phyloP scores from a whole-genome alignment of 768 basidiomycete species.

The Pleurotus sapidus region DNA sequence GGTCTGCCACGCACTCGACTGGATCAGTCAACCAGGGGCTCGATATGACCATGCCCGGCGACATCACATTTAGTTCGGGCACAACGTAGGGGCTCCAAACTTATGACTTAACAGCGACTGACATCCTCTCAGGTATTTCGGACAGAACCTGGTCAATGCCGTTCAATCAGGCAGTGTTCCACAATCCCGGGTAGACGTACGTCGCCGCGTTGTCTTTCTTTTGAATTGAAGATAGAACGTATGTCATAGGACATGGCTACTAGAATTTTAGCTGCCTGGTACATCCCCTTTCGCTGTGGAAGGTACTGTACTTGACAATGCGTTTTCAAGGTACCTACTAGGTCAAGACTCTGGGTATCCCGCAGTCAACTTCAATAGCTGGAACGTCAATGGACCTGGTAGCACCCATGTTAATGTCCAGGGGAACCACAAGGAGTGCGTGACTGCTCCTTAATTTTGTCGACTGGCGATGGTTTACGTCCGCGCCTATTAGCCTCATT shows the following conservation, averaged over 20 bases:
- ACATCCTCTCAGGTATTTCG: conserved; percentile 46
- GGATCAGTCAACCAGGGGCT: conserved; percentile 57
- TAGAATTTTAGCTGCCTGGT: conserved; percentile 69
- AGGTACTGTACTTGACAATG: not conserved
- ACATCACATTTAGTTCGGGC: conserved; percentile 42
- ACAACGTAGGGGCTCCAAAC: conserved; percentile 20
- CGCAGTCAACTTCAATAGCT: conserved; percentile 57
- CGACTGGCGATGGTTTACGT: not conserved
- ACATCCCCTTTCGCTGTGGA: not conserved
- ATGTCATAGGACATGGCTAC: conserved; percentile 57
- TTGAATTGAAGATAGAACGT: not conserved
- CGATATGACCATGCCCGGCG: conserved; percentile 75
- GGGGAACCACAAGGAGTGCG: conserved; percentile 48
- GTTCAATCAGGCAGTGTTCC: conserved; percentile 62
- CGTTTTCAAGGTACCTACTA: conserved; percentile 33
- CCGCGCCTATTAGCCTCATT: conserved; percentile 40
- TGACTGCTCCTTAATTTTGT: not conserved
- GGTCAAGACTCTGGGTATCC: conserved; percentile 59
- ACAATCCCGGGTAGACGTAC: conserved; percentile 52
- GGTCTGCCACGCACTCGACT: conserved; percentile 63
- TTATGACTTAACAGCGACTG: no score
- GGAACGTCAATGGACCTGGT: conserved; percentile 33
- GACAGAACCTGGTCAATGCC: conserved; percentile 51
- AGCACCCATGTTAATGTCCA: conserved; percentile 55
- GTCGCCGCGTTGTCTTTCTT: conserved; percentile 17